phyloP scores from a whole-genome alignment of 2,329 filamentous ascomycete species.

The Stylonectria norvegica region DNA sequence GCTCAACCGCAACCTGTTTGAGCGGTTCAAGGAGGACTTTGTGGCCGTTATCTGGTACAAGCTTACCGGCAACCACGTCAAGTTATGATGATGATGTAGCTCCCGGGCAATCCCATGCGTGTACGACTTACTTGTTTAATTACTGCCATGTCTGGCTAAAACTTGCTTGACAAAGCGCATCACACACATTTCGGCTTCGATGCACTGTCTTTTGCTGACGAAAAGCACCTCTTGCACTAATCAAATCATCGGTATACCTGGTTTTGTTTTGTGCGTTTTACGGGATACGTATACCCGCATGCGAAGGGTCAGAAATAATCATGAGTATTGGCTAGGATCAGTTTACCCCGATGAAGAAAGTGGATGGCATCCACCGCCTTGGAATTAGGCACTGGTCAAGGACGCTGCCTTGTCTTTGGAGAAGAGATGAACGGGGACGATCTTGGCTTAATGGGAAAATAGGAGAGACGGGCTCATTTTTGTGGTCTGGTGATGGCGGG shows the following conservation, averaged over 20 bases:
- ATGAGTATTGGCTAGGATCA: too few relatives aligned
- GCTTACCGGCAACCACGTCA: slow-evolving; percentile 59
- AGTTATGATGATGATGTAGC: slow-evolving; percentile 44
- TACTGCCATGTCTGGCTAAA: slow-evolving; percentile 2
- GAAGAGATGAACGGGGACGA: too few relatives aligned
- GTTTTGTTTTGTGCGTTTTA: slow-evolving; percentile 5
- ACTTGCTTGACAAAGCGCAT: not conserved
- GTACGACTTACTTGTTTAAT: slow-evolving; percentile 5
- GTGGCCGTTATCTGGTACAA: slow-evolving; percentile 61
- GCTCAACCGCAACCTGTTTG: slow-evolving; percentile 81
- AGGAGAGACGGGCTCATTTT: too few relatives aligned
- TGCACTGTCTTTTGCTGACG: slow-evolving; percentile 1
- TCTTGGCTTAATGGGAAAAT: too few relatives aligned
- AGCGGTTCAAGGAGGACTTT: slow-evolving; percentile 67
- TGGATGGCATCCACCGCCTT: too few relatives aligned
- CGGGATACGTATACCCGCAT: slow-evolving; percentile 11
- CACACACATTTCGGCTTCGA: too few relatives aligned
- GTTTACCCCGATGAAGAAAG: too few relatives aligned
- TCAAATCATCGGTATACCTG: slow-evolving; percentile 4
- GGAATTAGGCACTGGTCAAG: too few relatives aligned
- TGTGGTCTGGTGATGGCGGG: too few relatives aligned
- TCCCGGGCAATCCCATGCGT: not conserved
- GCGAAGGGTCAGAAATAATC: too few relatives aligned
- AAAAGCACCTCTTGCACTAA: not conserved
- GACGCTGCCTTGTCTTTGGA: too few relatives aligned